Base-by-base conservation (phyloP, 495 filamentous ascomycete genomes). In the Sporormia fimetaria region DNA sequence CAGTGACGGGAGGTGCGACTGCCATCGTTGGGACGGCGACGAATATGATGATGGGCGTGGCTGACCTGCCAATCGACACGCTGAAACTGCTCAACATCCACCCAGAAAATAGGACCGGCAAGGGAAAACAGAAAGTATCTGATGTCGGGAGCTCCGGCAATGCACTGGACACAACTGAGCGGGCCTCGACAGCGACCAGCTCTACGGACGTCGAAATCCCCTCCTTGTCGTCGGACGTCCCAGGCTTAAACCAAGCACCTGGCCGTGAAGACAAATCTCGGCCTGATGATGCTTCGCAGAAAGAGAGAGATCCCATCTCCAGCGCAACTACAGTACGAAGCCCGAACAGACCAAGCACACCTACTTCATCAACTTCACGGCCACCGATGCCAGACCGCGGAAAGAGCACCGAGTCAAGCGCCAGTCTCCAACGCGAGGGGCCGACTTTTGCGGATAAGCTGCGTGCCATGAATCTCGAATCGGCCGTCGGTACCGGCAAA, bases 21-120 rank as follows among this genome's bases (percentile, higher is more conserved):
- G 81, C 84, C 0, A 58, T 94, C 2, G 63, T 88, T 10, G 84
- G 84, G 4, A 82, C 84, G 6, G 65, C 84, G 24, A 68, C 75
- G 11, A 78, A 68, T 42, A 72, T 96, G 33, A 69, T 80, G 53
- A 82, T 88, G 69, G 86, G 84, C 0, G 64, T 87, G 21, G 82
- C 81, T 3, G 85, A 92, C 48, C 73, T 95, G 16, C 87, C 88
- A 0, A 65, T 71, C 10, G 81, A 81, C 11, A 71, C 93, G 6
- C 36, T 71, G 7, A 66, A 62, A 38, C 59, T 62, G 10, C 48
- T 70, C 7, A 59, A 54, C 12, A 76, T 83, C 44, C 71, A 71
- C 43, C 62, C 60, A 3, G 59, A 63, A 47, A 24, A 59, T 11
- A 54, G 51, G 28, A 54, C 54, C 34, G 15, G 44, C 31, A 29